Evolutionary conservation across 345 rosid species (phyloP), one percentile per base, ranked within the genome.

Genomic region (Eutrema heterophyllum): DNA sequence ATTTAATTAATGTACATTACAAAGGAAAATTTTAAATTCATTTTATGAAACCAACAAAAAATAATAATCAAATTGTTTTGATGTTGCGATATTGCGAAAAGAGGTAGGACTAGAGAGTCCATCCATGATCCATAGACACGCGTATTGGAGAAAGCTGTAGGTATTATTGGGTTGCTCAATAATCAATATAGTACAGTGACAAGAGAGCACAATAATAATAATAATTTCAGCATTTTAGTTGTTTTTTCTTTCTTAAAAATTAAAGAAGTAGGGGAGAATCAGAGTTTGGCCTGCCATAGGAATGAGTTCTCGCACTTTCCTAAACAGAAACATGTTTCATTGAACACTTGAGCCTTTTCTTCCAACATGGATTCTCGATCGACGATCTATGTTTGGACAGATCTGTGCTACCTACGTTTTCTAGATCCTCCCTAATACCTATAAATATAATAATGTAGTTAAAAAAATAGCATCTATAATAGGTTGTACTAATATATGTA

Each of bases 371-470:
- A 59, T 68, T 68, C 73, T 75, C 79, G 79, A 68, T 68, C 39
- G 44, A 14, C 79, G 79, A 68, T 68, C 39, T 52, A 14, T 75
- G 79, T 75, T 68, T 60, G 48, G 49, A 60, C 79, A 41, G 69
- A 68, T 75, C 74, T 75, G 41, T 52, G 69, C 79, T 75, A 60
- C 63, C 79, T 74, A 74, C 33, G 39, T 46, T 16, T 66, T 56
- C 54, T 29, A 57, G 67, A 66, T 35, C 36, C 53, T 13, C 66
- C 64, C 58, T 56, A 29, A 3, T 26, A 45, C 78, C 66, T 65
- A 65, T 55, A 39, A 11, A 48, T 73, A 55, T 7, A 4, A 16
- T 35, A 16, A 6, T 43, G 9, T 56, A 32, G 16, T 36, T 36
- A 13, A 49, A 10, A n/a, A 32, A 3, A 3, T 46, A 57, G 41